phyloP scores from a whole-genome alignment of 192 early-diverging fungal genomes.

The Linnemannia exigua region DNA sequence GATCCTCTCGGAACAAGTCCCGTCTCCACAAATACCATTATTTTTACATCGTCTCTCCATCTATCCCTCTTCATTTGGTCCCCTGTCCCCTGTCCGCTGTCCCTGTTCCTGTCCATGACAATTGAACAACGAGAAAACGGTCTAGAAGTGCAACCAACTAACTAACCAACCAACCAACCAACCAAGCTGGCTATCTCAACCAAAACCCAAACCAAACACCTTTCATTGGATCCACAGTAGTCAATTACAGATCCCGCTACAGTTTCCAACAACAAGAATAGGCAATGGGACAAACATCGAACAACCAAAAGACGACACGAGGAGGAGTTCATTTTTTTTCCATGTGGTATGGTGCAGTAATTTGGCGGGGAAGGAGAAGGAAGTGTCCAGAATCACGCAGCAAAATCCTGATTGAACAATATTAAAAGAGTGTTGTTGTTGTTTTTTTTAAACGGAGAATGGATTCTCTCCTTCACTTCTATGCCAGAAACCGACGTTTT shows the following conservation, averaged over 20 bases:
- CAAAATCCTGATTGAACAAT: slow-evolving; percentile 11
- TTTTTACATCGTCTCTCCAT: not conserved
- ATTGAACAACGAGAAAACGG: too few species aligned
- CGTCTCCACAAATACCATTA: not conserved
- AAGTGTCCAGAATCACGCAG: slow-evolving; percentile 3
- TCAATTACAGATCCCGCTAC: too few species aligned
- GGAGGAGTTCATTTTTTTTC: not conserved
- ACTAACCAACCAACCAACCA: too few species aligned
- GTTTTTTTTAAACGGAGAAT: slow-evolving; percentile 8
- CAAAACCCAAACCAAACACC: too few species aligned
- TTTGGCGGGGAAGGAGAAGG: not conserved
- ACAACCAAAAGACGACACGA: too few species aligned
- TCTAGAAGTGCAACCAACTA: too few species aligned
- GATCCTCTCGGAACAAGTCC: slow-evolving; percentile 11
- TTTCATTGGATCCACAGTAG: too few species aligned
- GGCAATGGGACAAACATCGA: too few species aligned
- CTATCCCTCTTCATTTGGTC: not conserved
- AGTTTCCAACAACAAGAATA: too few species aligned
- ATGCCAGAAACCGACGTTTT: not conserved
- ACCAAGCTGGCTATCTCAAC: too few species aligned
- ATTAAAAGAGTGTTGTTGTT: not conserved
- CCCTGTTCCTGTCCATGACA: too few species aligned
- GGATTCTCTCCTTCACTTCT: not conserved
- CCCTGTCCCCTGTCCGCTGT: too few species aligned
- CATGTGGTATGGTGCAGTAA: not conserved